phyloP scores from a whole-genome alignment of 2,329 filamentous ascomycete species.

The Epichloe sp. region DNA sequence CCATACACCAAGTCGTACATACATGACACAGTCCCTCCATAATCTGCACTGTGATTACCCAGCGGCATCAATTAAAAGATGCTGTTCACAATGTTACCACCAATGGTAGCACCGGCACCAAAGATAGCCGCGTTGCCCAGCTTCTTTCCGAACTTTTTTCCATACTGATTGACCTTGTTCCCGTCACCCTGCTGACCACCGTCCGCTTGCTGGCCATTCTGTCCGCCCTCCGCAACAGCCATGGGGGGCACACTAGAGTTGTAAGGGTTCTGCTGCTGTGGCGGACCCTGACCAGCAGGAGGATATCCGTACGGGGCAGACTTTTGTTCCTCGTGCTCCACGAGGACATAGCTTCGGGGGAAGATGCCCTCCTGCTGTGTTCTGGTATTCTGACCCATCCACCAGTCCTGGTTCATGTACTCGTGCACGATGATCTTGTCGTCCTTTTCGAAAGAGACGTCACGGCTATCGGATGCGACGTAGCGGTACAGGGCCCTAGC shows the following conservation, averaged over 20 bases:
- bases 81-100: conserved; percentile 77
- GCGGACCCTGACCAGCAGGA: conserved; percentile 22
- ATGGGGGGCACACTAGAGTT: conserved; percentile 65
- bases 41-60: neutral
- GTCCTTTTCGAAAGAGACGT: conserved; percentile 67
- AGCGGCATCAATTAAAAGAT: conserved; percentile 51
- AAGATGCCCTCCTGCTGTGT: conserved; percentile 86
- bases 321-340: conserved; percentile 46
- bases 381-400: conserved; percentile 75
- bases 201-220: conserved; percentile 15
- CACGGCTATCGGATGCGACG: conserved; percentile 63
- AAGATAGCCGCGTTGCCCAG: conserved; percentile 70
- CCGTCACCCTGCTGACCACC: conserved; percentile 31
- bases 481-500: conserved; percentile 80
- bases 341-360: conserved; percentile 78
- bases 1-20: neutral
- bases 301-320: conserved; percentile 17
- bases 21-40: neutral
- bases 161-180: conserved; percentile 56
- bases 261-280: conserved; percentile 45
- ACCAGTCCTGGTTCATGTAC: conserved; percentile 97
- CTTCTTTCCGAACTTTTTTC: conserved; percentile 98
- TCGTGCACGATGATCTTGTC: conserved; percentile 72
- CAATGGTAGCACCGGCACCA: conserved; percentile 83
- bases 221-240: conserved; percentile 50